phyloP scores from a whole-genome alignment of 2,329 filamentous ascomycete genomes.

The Nannizziopsis barbatae region DNA sequence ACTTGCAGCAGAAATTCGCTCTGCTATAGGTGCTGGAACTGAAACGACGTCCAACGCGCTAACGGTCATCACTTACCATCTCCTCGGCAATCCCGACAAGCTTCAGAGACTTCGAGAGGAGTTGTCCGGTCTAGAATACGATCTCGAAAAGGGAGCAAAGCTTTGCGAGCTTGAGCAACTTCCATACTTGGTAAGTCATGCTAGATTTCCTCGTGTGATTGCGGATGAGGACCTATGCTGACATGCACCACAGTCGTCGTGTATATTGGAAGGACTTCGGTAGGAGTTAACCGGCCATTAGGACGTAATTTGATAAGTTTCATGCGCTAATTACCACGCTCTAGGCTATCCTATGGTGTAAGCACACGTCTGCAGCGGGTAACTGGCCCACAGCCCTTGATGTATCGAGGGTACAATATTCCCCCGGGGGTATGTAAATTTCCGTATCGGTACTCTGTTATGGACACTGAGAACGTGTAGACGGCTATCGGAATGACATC shows the following conservation, averaged over 20 bases:
- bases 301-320: no score
- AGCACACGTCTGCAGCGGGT: slow-evolving; percentile 16
- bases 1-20: slow-evolving; percentile 24
- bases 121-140: background rate
- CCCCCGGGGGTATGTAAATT: slow-evolving; percentile 16
- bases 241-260: slow-evolving; percentile 13
- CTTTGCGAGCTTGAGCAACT: slow-evolving; percentile 12
- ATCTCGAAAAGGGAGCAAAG: background rate
- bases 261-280: slow-evolving; percentile 16
- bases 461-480: slow-evolving; percentile 2
- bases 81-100: slow-evolving; percentile 12
- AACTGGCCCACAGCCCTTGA: slow-evolving; percentile 12
- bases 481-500: slow-evolving; percentile 19
- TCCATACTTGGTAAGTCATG: slow-evolving; percentile 14
- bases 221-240: background rate
- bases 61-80: slow-evolving; percentile 14
- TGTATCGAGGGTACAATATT: slow-evolving; percentile 15
- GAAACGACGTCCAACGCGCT: slow-evolving; percentile 28
- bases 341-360: slow-evolving; percentile 17
- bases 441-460: background rate
- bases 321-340: background rate
- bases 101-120: slow-evolving; percentile 9
- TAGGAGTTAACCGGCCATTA: slow-evolving; percentile 2
- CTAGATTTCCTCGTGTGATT: background rate
- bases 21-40: slow-evolving; percentile 26